Evolutionary conservation across 2,329 filamentous ascomycete species (phyloP), one percentile per base, ranked within the genome.

Genomic region (Epichloe hybrida): DNA sequence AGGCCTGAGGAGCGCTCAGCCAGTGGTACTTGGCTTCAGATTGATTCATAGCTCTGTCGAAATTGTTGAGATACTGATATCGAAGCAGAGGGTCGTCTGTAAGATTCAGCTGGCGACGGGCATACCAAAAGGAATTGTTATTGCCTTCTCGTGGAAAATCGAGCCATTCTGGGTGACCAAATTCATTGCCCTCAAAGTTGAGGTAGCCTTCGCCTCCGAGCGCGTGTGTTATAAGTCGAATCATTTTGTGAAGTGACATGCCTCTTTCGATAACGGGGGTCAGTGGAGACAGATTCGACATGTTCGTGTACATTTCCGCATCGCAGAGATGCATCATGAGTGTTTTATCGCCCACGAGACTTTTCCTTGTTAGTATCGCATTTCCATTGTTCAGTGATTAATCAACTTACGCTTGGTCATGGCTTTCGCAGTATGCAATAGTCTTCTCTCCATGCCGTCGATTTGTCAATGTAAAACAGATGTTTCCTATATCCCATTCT

Each of bases 171-270:
- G 93, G 93, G 64, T 98, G 93, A 0, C 93, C 93, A 62, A 98
- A 98, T 68, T 98, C 93, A 68, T 98, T 98, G 54, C 93, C 93
- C 70, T 96, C 90, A 60, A 98, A 98, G 72, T 97, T 98, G 49
- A 98, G 84, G 64, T 95, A 98, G 39, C 91, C 93, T 69, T 98
- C 93, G 50, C 93, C 93, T 53, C 93, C 93, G 15, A 98, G 79
- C 40, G 77, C 80, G 64, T 98, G 91, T 1, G 93, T 97, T 56
- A 98, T 73, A 15, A 98, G 80, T 13, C 93, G 86, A 61, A 98
- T 96, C 85, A 98, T 85, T 74, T 98, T 98, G 77, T 98, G 93
- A 38, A 98, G 73, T 4, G 87, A 80, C 73, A 98, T 85, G 50
- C 93, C 93, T 47, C 93, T 83, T 61, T 94, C 84, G 64, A 98